Percentiles rank a stretch among this genome's conserved stretches.
phyloP scores from a whole-genome alignment of 805 yeast species.

The Peterozyma toletana region DNA sequence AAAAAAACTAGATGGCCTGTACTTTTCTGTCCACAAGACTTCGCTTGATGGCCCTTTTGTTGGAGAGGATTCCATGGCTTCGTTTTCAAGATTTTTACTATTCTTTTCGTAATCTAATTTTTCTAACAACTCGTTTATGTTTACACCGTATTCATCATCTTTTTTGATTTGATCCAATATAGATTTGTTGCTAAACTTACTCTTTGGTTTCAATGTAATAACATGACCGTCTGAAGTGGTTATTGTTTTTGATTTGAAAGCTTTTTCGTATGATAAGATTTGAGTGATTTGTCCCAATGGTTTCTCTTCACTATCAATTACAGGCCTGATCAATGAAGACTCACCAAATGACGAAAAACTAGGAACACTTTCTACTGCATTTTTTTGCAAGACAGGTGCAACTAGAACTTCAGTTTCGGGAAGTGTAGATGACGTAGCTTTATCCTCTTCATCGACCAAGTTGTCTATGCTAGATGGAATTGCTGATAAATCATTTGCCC shows the following conservation, averaged over 20 bases:
- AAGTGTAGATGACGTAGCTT: too few species aligned
- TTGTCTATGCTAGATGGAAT: too few species aligned
- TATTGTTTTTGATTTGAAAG: constrained; percentile 3
- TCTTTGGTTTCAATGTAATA: constrained; percentile 7
- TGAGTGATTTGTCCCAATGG: too few species aligned
- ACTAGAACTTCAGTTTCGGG: too few species aligned
- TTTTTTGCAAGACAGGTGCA: too few species aligned
- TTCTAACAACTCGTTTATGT: constrained; percentile 4
- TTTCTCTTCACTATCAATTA: too few species aligned
- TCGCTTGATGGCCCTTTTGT: background rate
- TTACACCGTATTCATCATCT: constrained; percentile 3
- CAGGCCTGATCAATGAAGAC: too few species aligned
- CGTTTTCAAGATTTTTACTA: background rate
- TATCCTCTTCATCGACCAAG: too few species aligned
- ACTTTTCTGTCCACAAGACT: constrained; percentile 52
- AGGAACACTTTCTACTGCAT: too few species aligned
- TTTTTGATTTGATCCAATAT: background rate
- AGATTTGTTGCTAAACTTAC: background rate
- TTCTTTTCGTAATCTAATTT: constrained; percentile 2
- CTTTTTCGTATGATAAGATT: background rate
- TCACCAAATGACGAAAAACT: too few species aligned
- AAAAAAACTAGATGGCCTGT: constrained; percentile 55
- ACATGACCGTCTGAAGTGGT: constrained; percentile 6
- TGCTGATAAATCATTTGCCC: too few species aligned
- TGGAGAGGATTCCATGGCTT: background rate